A percentile compares a stretch with the other conserved stretches of the same genome.
Conservation (phyloP, 352 stramenopile genomes). For the Pilasporangium apinafurcum region DNA sequence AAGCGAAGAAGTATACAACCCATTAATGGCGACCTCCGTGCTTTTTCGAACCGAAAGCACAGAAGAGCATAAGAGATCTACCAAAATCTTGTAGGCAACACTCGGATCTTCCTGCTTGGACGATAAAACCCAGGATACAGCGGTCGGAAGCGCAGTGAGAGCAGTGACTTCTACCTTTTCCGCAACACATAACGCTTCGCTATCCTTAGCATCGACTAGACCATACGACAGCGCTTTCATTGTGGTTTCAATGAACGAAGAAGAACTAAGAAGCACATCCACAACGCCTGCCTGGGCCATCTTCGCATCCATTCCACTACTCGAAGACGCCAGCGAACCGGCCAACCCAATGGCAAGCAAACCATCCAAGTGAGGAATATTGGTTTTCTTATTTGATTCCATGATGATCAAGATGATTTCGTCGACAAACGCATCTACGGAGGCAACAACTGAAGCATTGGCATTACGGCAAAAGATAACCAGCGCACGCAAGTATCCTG, state of each 20-base stretch:
- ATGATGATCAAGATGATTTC: constrained; percentile 52
- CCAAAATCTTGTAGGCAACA: constrained; percentile 44
- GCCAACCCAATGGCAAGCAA: constrained; percentile 62
- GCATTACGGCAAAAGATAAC: constrained; percentile 33
- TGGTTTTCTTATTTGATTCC: constrained; percentile 74
- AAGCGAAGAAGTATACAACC: constrained; percentile 49
- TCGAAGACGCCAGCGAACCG: constrained; percentile 46
- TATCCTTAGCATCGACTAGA: constrained; percentile 9
- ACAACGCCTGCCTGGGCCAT: constrained; percentile 48
- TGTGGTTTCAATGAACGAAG: constrained; percentile 43
- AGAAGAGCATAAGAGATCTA: constrained; percentile 50
- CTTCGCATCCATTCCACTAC: constrained; percentile 45
- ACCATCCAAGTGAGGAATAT: constrained; percentile 67
- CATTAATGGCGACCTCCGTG: constrained; percentile 31
- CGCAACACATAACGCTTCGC: constrained; percentile 7
- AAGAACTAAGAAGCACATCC: constrained; percentile 30
- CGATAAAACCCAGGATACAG: constrained; percentile 65
- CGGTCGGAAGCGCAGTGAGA: constrained; percentile 31
- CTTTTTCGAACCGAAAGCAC: constrained; percentile 45
- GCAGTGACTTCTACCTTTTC: constrained; percentile 58
- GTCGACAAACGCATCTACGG: constrained; percentile 25
- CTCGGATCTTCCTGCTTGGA: constrained; percentile 45
- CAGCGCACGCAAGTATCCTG: constrained; percentile 55
- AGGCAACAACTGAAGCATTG: constrained; percentile 15
- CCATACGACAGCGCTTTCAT: constrained; percentile 29